A percentile compares a stretch with the other conserved stretches of the same genome.
Conservation (phyloP, 306 rosid species). For the Cucurbita argyrosperma region DNA sequence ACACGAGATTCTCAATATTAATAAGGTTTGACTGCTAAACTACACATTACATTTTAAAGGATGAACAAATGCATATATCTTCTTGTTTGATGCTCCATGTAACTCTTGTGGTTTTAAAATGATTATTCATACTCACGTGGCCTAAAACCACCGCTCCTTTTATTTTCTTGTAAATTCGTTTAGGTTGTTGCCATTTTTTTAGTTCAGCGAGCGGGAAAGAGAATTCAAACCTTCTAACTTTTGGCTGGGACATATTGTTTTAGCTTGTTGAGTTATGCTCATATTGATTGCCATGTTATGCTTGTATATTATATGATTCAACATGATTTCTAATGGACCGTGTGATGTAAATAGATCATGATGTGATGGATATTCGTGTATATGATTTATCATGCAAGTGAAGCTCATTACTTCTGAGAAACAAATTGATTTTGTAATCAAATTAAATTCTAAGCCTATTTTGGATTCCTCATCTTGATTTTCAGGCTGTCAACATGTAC, state of each 20-base stretch:
- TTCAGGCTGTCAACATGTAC: slow-evolving; percentile 63
- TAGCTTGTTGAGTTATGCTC: neutral
- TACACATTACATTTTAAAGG: neutral
- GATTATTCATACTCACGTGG: no score
- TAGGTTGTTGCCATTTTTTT: neutral
- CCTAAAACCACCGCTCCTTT: no score
- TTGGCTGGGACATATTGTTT: neutral
- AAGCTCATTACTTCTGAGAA: neutral
- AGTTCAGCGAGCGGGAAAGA: neutral
- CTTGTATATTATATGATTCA: neutral
- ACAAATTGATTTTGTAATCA: neutral
- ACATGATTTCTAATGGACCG: neutral
- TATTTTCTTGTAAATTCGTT: neutral
- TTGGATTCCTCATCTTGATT: neutral
- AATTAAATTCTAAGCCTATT: neutral
- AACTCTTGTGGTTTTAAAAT: no score
- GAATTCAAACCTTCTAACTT: neutral
- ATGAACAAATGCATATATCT: neutral
- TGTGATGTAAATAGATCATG: neutral
- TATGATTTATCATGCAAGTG: neutral
- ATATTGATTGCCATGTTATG: neutral
- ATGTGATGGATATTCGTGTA: neutral
- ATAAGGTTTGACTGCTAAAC: slow-evolving; percentile 36
- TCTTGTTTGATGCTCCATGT: neutral
- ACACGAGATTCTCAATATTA: slow-evolving; percentile 64